These are phyloP conservation scores for Cucurbita pepo DNA, from an alignment of 306 rosid genomes.

Conservation along the genomic window DNA sequence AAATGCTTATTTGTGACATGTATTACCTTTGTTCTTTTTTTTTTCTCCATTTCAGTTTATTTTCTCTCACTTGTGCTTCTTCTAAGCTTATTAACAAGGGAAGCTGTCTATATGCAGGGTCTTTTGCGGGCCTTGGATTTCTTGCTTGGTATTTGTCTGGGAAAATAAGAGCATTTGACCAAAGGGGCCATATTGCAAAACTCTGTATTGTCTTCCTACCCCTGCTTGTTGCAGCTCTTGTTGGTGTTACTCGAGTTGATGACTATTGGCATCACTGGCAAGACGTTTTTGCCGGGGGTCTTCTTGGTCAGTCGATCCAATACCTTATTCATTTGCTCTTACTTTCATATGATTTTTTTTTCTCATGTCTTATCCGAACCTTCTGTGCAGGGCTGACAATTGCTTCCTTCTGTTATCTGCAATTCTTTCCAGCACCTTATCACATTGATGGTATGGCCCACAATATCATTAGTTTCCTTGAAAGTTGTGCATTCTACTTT, in stretches of 20 bases:
- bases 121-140: conserved; percentile 78
- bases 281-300: conserved; percentile 77
- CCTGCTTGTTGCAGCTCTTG: conserved; percentile 53
- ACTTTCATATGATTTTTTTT: not conserved
- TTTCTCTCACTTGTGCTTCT: conserved; percentile 4
- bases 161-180: conserved; percentile 67
- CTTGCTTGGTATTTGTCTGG: conserved; percentile 77
- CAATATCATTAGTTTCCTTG: conserved; percentile 1
- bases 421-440: conserved; percentile 91
- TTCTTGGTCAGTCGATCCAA: conserved; percentile 37
- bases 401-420: conserved; percentile 80
- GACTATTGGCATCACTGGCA: conserved; percentile 99
- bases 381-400: conserved; percentile 41
- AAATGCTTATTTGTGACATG: not conserved
- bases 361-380: conserved; percentile 16
- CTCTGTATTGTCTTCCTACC: conserved; percentile 61
- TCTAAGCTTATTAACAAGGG: not conserved
- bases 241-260: conserved; percentile 83
- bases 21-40: not conserved
- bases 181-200: conserved; percentile 65
- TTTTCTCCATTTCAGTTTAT: not conserved
- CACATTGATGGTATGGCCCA: conserved; percentile 51
- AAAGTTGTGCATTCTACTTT: not conserved
- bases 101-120: conserved; percentile 40
- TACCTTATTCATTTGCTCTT: not conserved